These are phyloP conservation scores for Lachancea meyersii DNA, from an alignment of 805 yeast species.

Conservation along the genomic window DNA sequence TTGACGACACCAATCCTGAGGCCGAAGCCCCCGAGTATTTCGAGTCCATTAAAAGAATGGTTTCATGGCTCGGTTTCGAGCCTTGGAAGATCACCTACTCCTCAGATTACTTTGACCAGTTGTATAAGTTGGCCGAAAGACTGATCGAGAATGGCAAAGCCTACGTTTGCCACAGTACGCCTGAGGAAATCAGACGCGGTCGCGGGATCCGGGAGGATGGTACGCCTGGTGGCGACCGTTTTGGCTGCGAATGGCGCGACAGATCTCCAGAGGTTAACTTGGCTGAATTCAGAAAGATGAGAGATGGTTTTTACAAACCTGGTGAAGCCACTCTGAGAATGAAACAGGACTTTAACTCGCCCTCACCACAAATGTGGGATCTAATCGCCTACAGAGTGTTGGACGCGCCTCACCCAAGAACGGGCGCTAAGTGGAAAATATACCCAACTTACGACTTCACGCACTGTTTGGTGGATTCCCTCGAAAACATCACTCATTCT, in stretches of 20 bases:
- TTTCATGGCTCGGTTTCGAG: conserved; percentile 86
- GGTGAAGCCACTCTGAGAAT: conserved; percentile 94
- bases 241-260: conserved; percentile 70
- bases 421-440: conserved; percentile 95
- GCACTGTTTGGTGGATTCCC: conserved; percentile 96
- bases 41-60: conserved; percentile 74
- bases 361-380: conserved; percentile 99
- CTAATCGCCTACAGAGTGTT: conserved; percentile 93
- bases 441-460: conserved; percentile 99
- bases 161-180: conserved; percentile 88
- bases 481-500: conserved; percentile 93
- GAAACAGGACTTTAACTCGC: conserved; percentile 87
- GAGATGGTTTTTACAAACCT: conserved; percentile 77
- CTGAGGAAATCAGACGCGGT: conserved; percentile 82
- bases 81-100: conserved; percentile 96
- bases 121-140: conserved; percentile 83
- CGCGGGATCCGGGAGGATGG: conserved; percentile 93
- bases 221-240: conserved; percentile 87
- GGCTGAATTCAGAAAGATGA: conserved; percentile 80
- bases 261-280: conserved; percentile 70
- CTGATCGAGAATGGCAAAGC: conserved; percentile 68
- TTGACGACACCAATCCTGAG: conserved; percentile 97
- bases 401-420: conserved; percentile 89
- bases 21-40: conserved; percentile 94
- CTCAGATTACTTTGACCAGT: conserved; percentile 85